These are phyloP conservation scores for Ceratorhiza oryzae-sativae DNA, from an alignment of 1,284 basidiomycete genomes.

Conservation along the genomic window DNA sequence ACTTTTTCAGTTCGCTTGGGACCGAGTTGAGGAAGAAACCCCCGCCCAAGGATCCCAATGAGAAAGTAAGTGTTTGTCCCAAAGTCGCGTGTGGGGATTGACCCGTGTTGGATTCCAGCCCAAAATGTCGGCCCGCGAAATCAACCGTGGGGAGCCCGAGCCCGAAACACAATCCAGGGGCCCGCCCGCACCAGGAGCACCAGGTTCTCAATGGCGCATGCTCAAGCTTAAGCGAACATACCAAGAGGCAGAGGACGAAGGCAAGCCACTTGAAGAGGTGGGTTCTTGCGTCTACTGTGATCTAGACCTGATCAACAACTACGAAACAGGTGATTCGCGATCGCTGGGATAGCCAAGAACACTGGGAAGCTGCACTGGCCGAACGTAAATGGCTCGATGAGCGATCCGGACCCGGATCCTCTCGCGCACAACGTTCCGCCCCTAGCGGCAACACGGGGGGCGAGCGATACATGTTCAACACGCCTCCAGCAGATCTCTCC, in stretches of 20 bases:
- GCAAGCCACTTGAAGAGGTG: conserved; percentile 76
- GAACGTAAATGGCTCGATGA: conserved; percentile 35
- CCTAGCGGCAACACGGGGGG: conserved; percentile 39
- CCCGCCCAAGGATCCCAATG: conserved; percentile 59
- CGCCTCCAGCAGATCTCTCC: conserved; percentile 41
- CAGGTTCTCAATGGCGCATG: conserved; percentile 97
- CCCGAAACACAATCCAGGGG: conserved; percentile 57
- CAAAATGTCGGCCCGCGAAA: conserved; percentile 72
- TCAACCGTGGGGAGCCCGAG: conserved; percentile 74
- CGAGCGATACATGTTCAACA: conserved; percentile 53
- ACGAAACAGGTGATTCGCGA: conserved; percentile 29
- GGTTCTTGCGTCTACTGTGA: neutral
- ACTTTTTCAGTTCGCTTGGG: conserved; percentile 88
- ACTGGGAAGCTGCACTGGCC: conserved; percentile 32
- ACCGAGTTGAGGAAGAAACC: conserved; percentile 75
- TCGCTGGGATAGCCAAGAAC: conserved; percentile 31
- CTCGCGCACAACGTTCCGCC: conserved; percentile 7
- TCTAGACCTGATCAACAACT: neutral
- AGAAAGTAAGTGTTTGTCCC: conserved; percentile 60
- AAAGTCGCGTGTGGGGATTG: conserved; percentile 11
- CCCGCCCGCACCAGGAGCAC: conserved; percentile 75
- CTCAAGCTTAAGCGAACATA: conserved; percentile 91
- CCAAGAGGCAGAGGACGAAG: conserved; percentile 89
- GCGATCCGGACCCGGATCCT: neutral
- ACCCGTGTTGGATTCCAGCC: conserved; percentile 53